These are phyloP conservation scores for Pugionium cornutum DNA, from an alignment of 345 rosid species.

Conservation along the genomic window DNA sequence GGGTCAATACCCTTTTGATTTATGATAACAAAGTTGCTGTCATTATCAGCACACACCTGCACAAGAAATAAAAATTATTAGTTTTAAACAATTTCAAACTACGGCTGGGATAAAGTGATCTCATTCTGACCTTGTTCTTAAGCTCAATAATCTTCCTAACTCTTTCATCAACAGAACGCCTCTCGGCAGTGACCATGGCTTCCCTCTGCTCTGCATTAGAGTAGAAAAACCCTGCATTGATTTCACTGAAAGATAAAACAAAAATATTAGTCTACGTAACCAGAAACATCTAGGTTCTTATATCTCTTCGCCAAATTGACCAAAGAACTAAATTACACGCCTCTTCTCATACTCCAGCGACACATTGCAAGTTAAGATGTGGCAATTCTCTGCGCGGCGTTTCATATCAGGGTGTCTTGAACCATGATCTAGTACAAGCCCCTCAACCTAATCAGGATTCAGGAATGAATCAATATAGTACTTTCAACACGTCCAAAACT, in stretches of 20 bases:
- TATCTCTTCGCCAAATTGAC: not conserved
- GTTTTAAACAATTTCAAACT: not conserved
- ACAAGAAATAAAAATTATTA: conserved; percentile 24
- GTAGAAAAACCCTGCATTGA: conserved; percentile 98
- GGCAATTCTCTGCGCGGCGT: conserved; percentile 92
- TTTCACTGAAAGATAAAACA: conserved; percentile 53
- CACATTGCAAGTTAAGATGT: conserved; percentile 91
- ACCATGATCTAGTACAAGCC: conserved; percentile 98
- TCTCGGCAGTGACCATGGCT: conserved; percentile 95
- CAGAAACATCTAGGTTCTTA: not conserved
- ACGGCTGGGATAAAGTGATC: not conserved
- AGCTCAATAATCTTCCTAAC: conserved; percentile 78
- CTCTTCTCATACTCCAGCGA: conserved; percentile 98
- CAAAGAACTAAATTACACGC: conserved; percentile 39
- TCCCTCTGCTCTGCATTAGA: conserved; percentile 97
- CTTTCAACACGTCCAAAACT: conserved; percentile 15
- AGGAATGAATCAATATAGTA: conserved; percentile 8
- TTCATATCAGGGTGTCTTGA: conserved; percentile 99
- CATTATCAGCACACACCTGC: conserved; percentile 83
- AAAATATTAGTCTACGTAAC: conserved; percentile 1
- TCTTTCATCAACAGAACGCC: conserved; percentile 86
- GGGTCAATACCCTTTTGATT: conserved; percentile 99
- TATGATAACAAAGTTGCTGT: conserved; percentile 69
- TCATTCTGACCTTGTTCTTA: conserved; percentile 64
- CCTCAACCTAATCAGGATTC: conserved; percentile 67